A percentile compares a stretch with the other conserved stretches of the same genome.
phyloP scores from a whole-genome alignment of 2,329 filamentous ascomycete genomes.

The Penicillium vulpinum region DNA sequence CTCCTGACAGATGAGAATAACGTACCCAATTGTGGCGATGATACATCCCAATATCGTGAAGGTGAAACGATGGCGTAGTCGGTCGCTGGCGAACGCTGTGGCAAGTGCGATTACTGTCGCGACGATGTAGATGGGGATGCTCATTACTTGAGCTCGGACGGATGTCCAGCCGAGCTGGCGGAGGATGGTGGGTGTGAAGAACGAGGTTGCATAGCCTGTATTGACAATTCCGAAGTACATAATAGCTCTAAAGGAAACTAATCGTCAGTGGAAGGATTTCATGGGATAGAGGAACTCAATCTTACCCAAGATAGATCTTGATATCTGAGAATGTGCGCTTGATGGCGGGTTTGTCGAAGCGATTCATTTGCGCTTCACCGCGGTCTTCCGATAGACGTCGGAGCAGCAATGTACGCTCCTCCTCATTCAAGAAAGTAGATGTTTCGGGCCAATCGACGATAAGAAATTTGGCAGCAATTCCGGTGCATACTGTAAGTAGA shows the following conservation, averaged over 20 bases:
- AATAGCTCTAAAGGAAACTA: slow-evolving; percentile 43
- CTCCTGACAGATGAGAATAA: slow-evolving; percentile 54
- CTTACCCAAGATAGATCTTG: slow-evolving; percentile 42
- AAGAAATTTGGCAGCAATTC: slow-evolving; percentile 53
- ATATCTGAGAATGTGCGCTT: slow-evolving; percentile 49
- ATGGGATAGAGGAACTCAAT: background rate
- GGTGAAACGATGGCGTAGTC: slow-evolving; percentile 52
- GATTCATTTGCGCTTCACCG: slow-evolving; percentile 54
- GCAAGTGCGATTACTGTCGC: slow-evolving; percentile 61
- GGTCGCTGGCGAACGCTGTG: slow-evolving; percentile 53
- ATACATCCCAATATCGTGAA: slow-evolving; percentile 57
- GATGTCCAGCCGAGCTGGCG: slow-evolving; percentile 57
- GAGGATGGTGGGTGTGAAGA: slow-evolving; percentile 48
- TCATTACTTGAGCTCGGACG: slow-evolving; percentile 52
- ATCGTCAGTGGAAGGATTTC: slow-evolving; percentile 12
- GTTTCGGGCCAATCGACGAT: slow-evolving; percentile 48
- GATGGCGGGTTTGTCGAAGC: slow-evolving; percentile 51
- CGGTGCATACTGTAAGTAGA: slow-evolving; percentile 49
- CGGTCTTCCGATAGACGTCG: slow-evolving; percentile 45
- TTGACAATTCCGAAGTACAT: slow-evolving; percentile 64
- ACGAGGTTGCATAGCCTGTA: slow-evolving; percentile 47
- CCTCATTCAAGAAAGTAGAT: slow-evolving; percentile 48
- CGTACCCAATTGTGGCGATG: slow-evolving; percentile 56
- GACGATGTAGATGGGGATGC: slow-evolving; percentile 59
- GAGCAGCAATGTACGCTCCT: slow-evolving; percentile 48